A percentile compares a stretch with the other conserved stretches of the same genome.
These are phyloP conservation scores for Zelopaecilomyces penicillatus DNA, from an alignment of 2,329 filamentous ascomycete species.

Conservation along the genomic window DNA sequence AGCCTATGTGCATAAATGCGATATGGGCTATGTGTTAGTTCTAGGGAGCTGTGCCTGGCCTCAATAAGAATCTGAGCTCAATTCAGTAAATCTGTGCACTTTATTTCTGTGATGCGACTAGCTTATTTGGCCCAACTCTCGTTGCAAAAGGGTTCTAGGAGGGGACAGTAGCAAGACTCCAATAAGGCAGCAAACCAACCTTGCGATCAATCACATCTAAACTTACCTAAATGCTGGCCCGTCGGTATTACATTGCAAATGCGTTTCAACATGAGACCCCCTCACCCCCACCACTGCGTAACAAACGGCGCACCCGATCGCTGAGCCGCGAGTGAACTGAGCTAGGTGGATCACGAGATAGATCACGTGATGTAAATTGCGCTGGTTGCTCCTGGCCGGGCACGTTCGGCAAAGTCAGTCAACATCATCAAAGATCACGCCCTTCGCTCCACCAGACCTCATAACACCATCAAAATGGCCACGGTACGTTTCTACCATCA, in stretches of 20 bases:
- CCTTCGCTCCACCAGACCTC: conserved; percentile 40
- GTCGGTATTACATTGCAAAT: too few relatives aligned
- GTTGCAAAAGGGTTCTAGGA: too few relatives aligned
- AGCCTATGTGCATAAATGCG: conserved; percentile 17
- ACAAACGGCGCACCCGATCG: too few relatives aligned
- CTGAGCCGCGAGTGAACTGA: too few relatives aligned
- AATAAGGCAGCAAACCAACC: too few relatives aligned
- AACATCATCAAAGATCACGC: conserved; percentile 39
- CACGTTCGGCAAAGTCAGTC: conserved; percentile 38
- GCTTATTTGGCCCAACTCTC: background rate
- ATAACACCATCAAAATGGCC: conserved; percentile 54
- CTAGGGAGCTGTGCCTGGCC: conserved; percentile 11
- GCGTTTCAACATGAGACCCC: too few relatives aligned
- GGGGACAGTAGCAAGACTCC: too few relatives aligned
- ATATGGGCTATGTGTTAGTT: conserved; percentile 22
- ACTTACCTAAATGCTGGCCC: background rate
- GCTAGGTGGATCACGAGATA: background rate
- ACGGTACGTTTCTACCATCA: conserved; percentile 48
- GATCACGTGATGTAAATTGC: conserved; percentile 24
- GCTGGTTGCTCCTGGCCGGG: conserved; percentile 21
- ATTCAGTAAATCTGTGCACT: background rate
- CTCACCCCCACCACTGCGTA: too few relatives aligned
- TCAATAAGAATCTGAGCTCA: conserved; percentile 1
- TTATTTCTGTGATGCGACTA: background rate
- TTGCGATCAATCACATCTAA: too few relatives aligned